phyloP scores from a whole-genome alignment of 768 basidiomycete species.

The Crassisporium funariophilum region DNA sequence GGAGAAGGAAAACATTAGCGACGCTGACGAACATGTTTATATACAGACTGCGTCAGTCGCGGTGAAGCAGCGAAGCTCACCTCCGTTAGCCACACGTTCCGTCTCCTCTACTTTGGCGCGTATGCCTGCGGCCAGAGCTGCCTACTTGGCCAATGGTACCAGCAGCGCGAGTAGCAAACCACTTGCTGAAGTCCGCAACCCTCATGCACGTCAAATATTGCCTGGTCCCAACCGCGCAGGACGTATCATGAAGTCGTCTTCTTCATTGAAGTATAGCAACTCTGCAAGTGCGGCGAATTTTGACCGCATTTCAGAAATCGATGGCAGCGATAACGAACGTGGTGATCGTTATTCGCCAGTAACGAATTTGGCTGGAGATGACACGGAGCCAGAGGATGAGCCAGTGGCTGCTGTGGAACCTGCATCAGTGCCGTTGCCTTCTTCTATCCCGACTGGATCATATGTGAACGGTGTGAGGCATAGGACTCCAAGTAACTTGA shows the following conservation, averaged over 20 bases:
- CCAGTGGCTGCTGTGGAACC: constrained; percentile 25
- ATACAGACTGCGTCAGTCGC: constrained; percentile 25
- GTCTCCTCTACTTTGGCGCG: constrained; percentile 25
- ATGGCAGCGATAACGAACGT: constrained; percentile 40
- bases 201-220: constrained; percentile 42
- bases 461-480: constrained; percentile 17
- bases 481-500: constrained; percentile 16
- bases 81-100: constrained; percentile 36
- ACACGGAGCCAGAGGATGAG: constrained; percentile 39
- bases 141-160: constrained; percentile 23
- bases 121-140: constrained; percentile 24
- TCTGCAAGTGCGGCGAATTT: constrained; percentile 31
- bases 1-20: constrained; percentile 53
- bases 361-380: constrained; percentile 23
- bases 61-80: constrained; percentile 33
- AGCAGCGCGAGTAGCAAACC: constrained; percentile 25
- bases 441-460: constrained; percentile 21
- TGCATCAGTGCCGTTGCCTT: constrained; percentile 23
- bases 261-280: constrained; percentile 28
- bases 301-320: constrained; percentile 51
- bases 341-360: constrained; percentile 26
- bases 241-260: constrained; percentile 48
- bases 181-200: constrained; percentile 34
- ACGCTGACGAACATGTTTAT: constrained; percentile 39
- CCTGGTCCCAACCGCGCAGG: constrained; percentile 50